These are phyloP conservation scores for Fragilariopsis cylindrus DNA, from an alignment of 108 stramenopile species.

Conservation along the genomic window DNA sequence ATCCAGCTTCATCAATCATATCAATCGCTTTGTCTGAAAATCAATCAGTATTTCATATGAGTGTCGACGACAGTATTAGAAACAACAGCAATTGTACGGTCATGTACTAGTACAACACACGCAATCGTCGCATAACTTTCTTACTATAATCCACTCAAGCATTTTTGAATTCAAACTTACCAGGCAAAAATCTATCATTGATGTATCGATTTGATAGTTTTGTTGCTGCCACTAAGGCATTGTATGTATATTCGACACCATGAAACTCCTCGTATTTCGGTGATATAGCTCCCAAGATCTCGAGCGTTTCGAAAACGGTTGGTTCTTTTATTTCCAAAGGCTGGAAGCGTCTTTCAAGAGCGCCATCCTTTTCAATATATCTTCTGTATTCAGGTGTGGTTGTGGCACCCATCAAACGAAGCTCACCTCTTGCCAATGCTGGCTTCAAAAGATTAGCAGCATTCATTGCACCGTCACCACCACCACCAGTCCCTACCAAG, in stretches of 20 bases:
- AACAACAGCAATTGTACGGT: background rate
- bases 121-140: background rate
- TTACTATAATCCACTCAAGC: slow-evolving; percentile 51
- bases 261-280: slow-evolving; percentile 84
- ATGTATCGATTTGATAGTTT: slow-evolving; percentile 71
- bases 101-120: background rate
- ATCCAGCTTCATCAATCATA: slow-evolving; percentile 94
- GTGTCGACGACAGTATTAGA: background rate
- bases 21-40: slow-evolving; percentile 65
- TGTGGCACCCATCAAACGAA: slow-evolving; percentile 85
- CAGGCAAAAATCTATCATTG: slow-evolving; percentile 68
- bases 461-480: slow-evolving; percentile 88
- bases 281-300: slow-evolving; percentile 74
- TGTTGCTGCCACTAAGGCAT: slow-evolving; percentile 69
- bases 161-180: no score
- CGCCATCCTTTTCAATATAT: slow-evolving; percentile 89
- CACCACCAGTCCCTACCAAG: slow-evolving; percentile 84
- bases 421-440: slow-evolving; percentile 79
- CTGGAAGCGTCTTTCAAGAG: slow-evolving; percentile 89
- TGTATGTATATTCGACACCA: slow-evolving; percentile 64
- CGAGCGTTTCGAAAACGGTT: slow-evolving; percentile 74
- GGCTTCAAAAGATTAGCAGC: slow-evolving; percentile 91
- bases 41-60: background rate
- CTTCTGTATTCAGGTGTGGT: slow-evolving; percentile 86
- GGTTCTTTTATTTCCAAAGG: slow-evolving; percentile 82